phyloP scores from a whole-genome alignment of 2,329 filamentous ascomycete species.

The Trichophyton rubrum region DNA sequence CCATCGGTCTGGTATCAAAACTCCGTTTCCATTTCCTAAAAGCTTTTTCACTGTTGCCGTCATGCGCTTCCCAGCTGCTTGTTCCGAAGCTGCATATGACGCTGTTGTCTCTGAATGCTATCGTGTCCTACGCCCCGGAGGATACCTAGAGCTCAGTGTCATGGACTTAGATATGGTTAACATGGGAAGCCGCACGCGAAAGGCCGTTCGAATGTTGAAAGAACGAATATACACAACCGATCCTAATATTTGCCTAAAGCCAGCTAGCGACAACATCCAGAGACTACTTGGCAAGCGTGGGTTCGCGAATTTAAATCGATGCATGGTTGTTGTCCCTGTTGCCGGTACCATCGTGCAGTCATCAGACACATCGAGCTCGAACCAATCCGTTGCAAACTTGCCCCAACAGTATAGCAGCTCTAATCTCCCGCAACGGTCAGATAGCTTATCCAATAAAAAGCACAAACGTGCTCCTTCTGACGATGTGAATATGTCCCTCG shows the following conservation, averaged over 20 bases:
- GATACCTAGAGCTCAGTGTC: slow-evolving; percentile 38
- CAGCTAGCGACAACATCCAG: slow-evolving; percentile 38
- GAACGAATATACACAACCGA: slow-evolving; percentile 34
- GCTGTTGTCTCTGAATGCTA: slow-evolving; percentile 39
- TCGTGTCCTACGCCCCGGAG: slow-evolving; percentile 37
- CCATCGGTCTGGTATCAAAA: slow-evolving; percentile 30
- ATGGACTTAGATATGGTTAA: slow-evolving; percentile 40
- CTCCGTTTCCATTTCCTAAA: slow-evolving; percentile 36
- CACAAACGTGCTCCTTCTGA: slow-evolving; percentile 24
- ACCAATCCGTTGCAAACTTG: slow-evolving; percentile 21
- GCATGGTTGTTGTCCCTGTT: slow-evolving; percentile 38
- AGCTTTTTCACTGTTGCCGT: slow-evolving; percentile 36
- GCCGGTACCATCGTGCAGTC: slow-evolving; percentile 34
- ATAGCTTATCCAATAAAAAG: not conserved
- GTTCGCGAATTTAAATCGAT: slow-evolving; percentile 38
- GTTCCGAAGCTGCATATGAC: slow-evolving; percentile 31
- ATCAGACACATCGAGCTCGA: slow-evolving; percentile 31
- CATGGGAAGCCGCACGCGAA: slow-evolving; percentile 36
- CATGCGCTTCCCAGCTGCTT: slow-evolving; percentile 35
- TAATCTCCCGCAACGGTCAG: slow-evolving; percentile 6
- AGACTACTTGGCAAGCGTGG: slow-evolving; percentile 33
- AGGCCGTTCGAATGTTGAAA: slow-evolving; percentile 35
- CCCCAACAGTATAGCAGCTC: slow-evolving; percentile 10
- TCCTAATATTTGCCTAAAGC: slow-evolving; percentile 34
- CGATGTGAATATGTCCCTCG: slow-evolving; percentile 38